Percentiles rank a stretch among this genome's conserved stretches.
Conservation (phyloP, 495 filamentous ascomycete genomes). For the Xylaria grammica region DNA sequence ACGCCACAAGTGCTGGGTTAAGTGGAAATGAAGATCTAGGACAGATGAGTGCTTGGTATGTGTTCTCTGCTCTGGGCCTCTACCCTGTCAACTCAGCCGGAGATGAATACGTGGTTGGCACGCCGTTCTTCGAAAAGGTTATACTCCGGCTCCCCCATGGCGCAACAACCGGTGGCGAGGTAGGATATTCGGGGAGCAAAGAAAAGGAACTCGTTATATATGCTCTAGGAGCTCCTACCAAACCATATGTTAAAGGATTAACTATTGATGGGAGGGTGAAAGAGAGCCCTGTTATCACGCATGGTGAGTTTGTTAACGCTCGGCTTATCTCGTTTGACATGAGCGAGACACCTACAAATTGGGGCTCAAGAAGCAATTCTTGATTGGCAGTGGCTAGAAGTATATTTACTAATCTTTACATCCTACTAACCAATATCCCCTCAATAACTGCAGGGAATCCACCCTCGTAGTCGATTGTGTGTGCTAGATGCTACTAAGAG, state of each 20-base stretch:
- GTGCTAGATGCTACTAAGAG: no score
- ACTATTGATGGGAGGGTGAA: slow-evolving; percentile 33
- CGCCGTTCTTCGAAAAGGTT: slow-evolving; percentile 40
- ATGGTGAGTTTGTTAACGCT: slow-evolving; percentile 34
- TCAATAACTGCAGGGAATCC: no score
- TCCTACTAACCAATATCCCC: no score
- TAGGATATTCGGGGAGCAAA: neutral
- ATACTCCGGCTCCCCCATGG: slow-evolving; percentile 28
- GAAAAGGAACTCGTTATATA: slow-evolving; percentile 33
- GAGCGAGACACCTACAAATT: slow-evolving; percentile 34
- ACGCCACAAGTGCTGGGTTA: slow-evolving; percentile 36
- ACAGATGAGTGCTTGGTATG: slow-evolving; percentile 44
- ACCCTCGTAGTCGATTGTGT: no score
- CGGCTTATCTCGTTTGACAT: slow-evolving; percentile 36
- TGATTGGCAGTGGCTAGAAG: slow-evolving; percentile 8
- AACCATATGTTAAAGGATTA: slow-evolving; percentile 36
- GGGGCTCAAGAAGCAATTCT: slow-evolving; percentile 28
- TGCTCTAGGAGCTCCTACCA: slow-evolving; percentile 29
- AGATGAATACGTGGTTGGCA: slow-evolving; percentile 35
- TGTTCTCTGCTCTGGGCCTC: slow-evolving; percentile 39
- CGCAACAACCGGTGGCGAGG: slow-evolving; percentile 28
- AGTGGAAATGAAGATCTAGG: slow-evolving; percentile 40
- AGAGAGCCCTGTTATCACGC: slow-evolving; percentile 31
- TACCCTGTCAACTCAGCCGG: slow-evolving; percentile 37
- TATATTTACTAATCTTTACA: no score